Conservation (phyloP, 108 stramenopile genomes). For the Chaetoceros tenuissimus region DNA sequence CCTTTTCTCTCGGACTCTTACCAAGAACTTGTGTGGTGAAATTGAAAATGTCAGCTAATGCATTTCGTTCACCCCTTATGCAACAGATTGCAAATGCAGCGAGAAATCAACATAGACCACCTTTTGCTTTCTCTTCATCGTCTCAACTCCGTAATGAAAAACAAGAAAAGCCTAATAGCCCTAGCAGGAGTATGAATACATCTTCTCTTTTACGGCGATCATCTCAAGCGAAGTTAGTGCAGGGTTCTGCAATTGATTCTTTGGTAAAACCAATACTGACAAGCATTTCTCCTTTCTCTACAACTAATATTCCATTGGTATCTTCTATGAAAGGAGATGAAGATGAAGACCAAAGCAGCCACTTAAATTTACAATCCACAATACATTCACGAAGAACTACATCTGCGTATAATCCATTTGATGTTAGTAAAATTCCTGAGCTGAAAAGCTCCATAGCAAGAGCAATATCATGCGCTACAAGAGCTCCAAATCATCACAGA, state of each 20-base stretch:
- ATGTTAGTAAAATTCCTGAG: background rate
- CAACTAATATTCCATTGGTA: background rate
- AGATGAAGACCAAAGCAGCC: background rate
- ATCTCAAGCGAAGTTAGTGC: background rate
- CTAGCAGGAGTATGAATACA: background rate
- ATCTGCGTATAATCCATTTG: slow-evolving; percentile 11
- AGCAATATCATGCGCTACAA: slow-evolving; percentile 43
- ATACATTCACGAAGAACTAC: slow-evolving; percentile 25
- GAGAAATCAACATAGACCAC: slow-evolving; percentile 17
- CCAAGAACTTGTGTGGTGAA: too few species aligned
- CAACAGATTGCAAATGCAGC: slow-evolving; percentile 59
- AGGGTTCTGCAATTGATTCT: background rate
- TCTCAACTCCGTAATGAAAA: background rate
- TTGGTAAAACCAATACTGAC: too few species aligned
- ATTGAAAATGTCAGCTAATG: slow-evolving; percentile 12
- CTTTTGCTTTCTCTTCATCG: slow-evolving; percentile 3
- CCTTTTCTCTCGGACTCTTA: too few species aligned
- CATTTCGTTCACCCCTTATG: slow-evolving; percentile 75
- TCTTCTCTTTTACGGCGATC: background rate
- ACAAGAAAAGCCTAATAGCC: background rate
- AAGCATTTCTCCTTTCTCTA: background rate
- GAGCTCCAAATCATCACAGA: slow-evolving; percentile 58
- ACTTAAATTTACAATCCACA: slow-evolving; percentile 13
- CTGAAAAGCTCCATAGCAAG: slow-evolving; percentile 42
- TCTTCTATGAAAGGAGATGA: slow-evolving; percentile 4